Base-by-base conservation (phyloP, 805 yeast species). In the Priceomyces haplophilus region DNA sequence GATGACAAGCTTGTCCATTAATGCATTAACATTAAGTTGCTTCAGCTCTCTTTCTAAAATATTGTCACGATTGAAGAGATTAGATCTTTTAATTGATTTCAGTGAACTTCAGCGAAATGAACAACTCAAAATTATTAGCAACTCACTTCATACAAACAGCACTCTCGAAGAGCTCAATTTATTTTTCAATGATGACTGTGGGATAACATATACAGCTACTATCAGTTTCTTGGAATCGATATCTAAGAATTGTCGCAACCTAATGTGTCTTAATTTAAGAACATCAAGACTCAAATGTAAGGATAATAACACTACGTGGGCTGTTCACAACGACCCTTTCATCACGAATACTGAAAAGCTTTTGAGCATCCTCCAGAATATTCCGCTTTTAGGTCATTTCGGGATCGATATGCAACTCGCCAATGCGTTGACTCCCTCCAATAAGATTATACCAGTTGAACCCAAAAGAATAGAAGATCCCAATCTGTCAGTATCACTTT, bases 1-100 rank as follows among this genome's bases (percentile, higher is more conserved):
- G 2, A 38, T 55, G 3, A 24, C 34, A n/a, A 35, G 42, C 10
- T 45, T 62, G 16, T 45, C 60, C 6, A 40, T 59, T 8, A 54
- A 53, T 43, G 38, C 47, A 7, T 40, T 40, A 16, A 48, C 57
- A 1, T 41, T 57, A 7, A 25, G 49, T 1, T 46, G 49, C 31
- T 42, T 46, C 4, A 36, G 30, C 5, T 38, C 30, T 3, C 31
- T 42, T 15, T 12, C 21, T n/a, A 15, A 24, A 21, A 19, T 42
- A 1, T 10, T 51, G 15, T 25, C 41, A 12, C 39, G 40, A 11
- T 37, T 56, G 10, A 33, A 37, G 11, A 37, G 57, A 23, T 43
- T 59, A 12, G 62, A 59, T 37, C 16, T 59, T 15, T 45, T 53
- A 6, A 43, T 50, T 21, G 62, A 60, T 40, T 45, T 56, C 21